Conservation (phyloP, 2,329 filamentous ascomycete genomes). For the Xylaria sp. region DNA sequence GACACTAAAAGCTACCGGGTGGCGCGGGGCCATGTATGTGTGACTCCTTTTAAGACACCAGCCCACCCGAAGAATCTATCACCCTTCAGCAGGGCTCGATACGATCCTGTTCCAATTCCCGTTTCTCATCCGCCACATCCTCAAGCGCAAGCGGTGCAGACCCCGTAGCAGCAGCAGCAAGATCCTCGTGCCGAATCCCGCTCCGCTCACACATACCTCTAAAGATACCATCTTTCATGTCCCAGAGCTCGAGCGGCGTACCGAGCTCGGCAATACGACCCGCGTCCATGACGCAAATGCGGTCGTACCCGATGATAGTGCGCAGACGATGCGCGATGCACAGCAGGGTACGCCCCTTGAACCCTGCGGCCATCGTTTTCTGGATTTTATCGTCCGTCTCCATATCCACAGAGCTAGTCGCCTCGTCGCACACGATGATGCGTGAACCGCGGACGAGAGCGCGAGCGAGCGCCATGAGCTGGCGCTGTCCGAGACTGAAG, state of each 20-base stretch:
- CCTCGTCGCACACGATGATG: slow-evolving; percentile 98
- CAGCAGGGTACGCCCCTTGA: slow-evolving; percentile 86
- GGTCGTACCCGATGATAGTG: slow-evolving; percentile 93
- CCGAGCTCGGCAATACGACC: slow-evolving; percentile 90
- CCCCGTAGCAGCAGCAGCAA: slow-evolving; percentile 45
- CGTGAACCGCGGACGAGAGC: slow-evolving; percentile 87
- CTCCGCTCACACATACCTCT: slow-evolving; percentile 89
- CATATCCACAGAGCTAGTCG: slow-evolving; percentile 92
- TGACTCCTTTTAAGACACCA: background rate
- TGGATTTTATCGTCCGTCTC: slow-evolving; percentile 98
- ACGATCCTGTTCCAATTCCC: slow-evolving; percentile 3
- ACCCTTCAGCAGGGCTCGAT: slow-evolving; percentile 17
- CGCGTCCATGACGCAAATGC: slow-evolving; percentile 96
- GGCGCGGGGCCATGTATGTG: background rate
- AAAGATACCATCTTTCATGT: slow-evolving; percentile 76
- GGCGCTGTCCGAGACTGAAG: slow-evolving; percentile 93
- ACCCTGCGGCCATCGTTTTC: slow-evolving; percentile 83
- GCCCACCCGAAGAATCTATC: background rate
- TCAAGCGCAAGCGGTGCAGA: slow-evolving; percentile 1
- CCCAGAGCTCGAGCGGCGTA: slow-evolving; percentile 77
- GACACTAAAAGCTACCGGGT: background rate
- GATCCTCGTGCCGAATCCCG: slow-evolving; percentile 73
- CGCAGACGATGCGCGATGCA: slow-evolving; percentile 93
- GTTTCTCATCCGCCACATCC: slow-evolving; percentile 11
- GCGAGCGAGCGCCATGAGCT: slow-evolving; percentile 93